phyloP scores from a whole-genome alignment of 805 yeast genomes.

The Alloascoidea hylecoeti region DNA sequence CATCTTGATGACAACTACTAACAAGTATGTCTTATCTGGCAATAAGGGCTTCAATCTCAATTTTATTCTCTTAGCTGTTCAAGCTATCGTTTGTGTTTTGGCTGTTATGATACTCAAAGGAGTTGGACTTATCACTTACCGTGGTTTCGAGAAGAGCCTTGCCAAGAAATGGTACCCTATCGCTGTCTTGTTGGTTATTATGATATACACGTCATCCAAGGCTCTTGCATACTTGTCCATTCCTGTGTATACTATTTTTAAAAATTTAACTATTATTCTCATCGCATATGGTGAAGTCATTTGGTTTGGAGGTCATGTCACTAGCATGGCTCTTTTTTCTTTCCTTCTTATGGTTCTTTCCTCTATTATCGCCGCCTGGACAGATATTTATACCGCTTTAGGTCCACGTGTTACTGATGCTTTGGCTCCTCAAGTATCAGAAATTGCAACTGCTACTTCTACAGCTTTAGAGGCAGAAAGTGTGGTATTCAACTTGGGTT shows the following conservation, averaged over 20 bases:
- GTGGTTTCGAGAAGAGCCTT: conserved; percentile 75
- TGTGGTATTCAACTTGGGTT: conserved; percentile 49
- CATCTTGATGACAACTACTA: conserved; percentile 93
- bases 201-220: conserved; percentile 95
- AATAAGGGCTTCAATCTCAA: conserved; percentile 72
- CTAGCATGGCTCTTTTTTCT: conserved; percentile 80
- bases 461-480: conserved; percentile 8
- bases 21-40: conserved; percentile 83
- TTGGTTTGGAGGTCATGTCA: conserved; percentile 91
- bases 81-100: conserved; percentile 66
- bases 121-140: conserved; percentile 68
- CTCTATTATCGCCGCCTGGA: conserved; percentile 90
- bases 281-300: conserved; percentile 97
- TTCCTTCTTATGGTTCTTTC: conserved; percentile 89
- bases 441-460: conserved; percentile 16
- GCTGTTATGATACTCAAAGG: conserved; percentile 63
- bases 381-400: conserved; percentile 42
- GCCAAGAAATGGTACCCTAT: conserved; percentile 94
- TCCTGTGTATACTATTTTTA: conserved; percentile 96
- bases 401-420: conserved; percentile 19
- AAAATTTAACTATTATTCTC: conserved; percentile 89
- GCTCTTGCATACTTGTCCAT: conserved; percentile 84
- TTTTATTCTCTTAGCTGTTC: conserved; percentile 81
- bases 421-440: conserved; percentile 14
- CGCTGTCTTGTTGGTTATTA: conserved; percentile 72